Evolutionary conservation across 139 green algal species (phyloP), one percentile per base, ranked within the genome.

Genomic region (Pleodorina starrii): DNA sequence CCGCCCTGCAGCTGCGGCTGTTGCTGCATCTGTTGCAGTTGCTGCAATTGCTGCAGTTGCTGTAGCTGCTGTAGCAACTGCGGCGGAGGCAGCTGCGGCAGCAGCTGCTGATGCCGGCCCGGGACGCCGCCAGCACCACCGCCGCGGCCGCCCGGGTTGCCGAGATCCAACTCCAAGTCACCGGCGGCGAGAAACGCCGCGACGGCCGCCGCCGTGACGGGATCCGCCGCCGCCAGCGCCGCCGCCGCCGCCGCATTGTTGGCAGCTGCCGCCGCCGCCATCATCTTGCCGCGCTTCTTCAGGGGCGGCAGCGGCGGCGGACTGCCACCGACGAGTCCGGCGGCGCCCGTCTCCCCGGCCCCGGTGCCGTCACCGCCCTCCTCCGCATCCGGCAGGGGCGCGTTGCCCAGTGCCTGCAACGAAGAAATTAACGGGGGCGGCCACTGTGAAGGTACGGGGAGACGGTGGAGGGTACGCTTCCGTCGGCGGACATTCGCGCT

Each of bases 241-340:
- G 77, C 77, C 35, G 77, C 51, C 12, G 36, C 35, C 50, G 44
- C 29, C 7, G 21, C n/a, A n/a, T n/a, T n/a, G n/a, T n/a, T n/a
- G n/a, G n/a, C n/a, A n/a, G n/a, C n/a, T n/a, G n/a, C 12, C 7
- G 75, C n/a, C 4, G 46, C 77, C 21, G 79, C 50, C 17, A 87
- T 7, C 38, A 59, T 44, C 69, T 89, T 89, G 48, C 27, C 50
- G 23, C 84, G 84, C 50, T 89, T 89, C 69, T 89, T 89, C 35
- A 82, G 69, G 0, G 81, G 81, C 36, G 51, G 38, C 25, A 69
- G 19, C 12, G 32, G 54, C 23, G 16, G 21, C 5, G 16, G 19
- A 3, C 54, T 38, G 79, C 21, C 19, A 2, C 16, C 69, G 69
- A 11, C 69, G 69, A 11, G 32, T 3, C 32, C 69, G 35, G 69